These are phyloP conservation scores for Diaporthe velutina DNA, from an alignment of 2,329 filamentous ascomycete species.

Conservation along the genomic window DNA sequence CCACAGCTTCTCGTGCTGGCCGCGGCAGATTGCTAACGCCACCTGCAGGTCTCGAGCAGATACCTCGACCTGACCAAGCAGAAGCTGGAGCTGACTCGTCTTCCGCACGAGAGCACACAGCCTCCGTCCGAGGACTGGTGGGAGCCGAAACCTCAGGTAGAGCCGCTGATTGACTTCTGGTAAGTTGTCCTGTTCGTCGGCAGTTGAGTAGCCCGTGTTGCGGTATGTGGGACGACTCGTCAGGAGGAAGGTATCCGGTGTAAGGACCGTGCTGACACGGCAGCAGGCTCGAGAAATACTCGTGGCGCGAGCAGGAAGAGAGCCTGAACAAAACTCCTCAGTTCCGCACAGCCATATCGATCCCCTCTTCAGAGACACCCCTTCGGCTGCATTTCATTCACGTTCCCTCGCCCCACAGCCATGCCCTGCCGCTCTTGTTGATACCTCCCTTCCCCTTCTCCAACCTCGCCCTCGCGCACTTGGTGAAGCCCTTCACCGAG, in stretches of 20 bases:
- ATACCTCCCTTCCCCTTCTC: conserved; percentile 76
- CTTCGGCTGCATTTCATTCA: conserved; percentile 76
- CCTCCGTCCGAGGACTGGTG: conserved; percentile 65
- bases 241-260: background rate
- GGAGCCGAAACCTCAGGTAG: conserved; percentile 72
- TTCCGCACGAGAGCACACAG: conserved; percentile 70
- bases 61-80: conserved; percentile 76
- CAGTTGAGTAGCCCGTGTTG: background rate
- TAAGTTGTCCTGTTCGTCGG: conserved; percentile 48
- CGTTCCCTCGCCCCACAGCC: conserved; percentile 62
- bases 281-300: conserved; percentile 73
- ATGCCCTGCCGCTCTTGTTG: conserved; percentile 73
- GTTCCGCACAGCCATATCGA: conserved; percentile 68
- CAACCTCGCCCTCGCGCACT: conserved; percentile 70
- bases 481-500: conserved; percentile 67
- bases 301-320: conserved; percentile 72
- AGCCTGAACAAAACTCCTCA: conserved; percentile 71
- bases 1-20: background rate
- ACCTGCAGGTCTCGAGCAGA: conserved; percentile 70
- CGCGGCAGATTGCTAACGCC: conserved; percentile 45
- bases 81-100: conserved; percentile 75
- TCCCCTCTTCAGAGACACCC: conserved; percentile 54
- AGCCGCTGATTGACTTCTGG: conserved; percentile 76
- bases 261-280: conserved; percentile 33
- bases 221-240: conserved; percentile 1